Base-by-base conservation (phyloP, 2,329 filamentous ascomycete species). In the Blumeriella jaapii region DNA sequence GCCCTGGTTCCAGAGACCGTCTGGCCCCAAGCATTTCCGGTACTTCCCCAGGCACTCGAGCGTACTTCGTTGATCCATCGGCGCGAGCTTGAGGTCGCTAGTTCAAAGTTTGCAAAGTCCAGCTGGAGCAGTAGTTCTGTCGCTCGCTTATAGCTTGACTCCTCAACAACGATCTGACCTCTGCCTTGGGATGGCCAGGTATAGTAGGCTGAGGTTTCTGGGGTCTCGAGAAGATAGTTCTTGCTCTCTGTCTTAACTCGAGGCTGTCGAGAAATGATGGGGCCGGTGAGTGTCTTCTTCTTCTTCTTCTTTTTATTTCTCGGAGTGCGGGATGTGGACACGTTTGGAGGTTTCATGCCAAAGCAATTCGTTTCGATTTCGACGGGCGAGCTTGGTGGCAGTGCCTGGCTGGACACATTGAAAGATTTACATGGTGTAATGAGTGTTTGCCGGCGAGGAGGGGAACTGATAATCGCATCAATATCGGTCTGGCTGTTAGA, bases 31-130 rank as follows among this genome's bases (percentile, higher is more conserved):
- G 55, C 48, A 1, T 61, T 56, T 0, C 68, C 41, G 43, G 50
- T 47, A 12, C 26, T 40, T 2, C 46, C 40, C 27, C 40, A 41
- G 20, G 43, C 50, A 31, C 46, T 67, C 38, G 65, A 61, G 11
- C 68, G 69, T 1, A 79, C 73, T 50, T 89, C 81, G 10, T 67
- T 67, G 27, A 76, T 65, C 82, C 82, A 91, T 34, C 79, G 71
- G 33, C 58, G 61, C 2, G 82, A 83, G 50, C 80, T 84, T 19
- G 65, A 63, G 2, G 61, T 62, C 0, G 79, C 76, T 30, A 78
- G 69, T 8, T 71, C 69, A 3, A 75, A 57, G 6, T 69, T 78
- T 1, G 73, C 66, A 56, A 91, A 91, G 55, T 86, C 81, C 0
- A 86, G 69, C 39, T 79, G 73, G 4, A 87, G 65, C 0, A 91